phyloP scores from a whole-genome alignment of 2,329 filamentous ascomycete genomes.

The Neopestalotiopsis rosae region DNA sequence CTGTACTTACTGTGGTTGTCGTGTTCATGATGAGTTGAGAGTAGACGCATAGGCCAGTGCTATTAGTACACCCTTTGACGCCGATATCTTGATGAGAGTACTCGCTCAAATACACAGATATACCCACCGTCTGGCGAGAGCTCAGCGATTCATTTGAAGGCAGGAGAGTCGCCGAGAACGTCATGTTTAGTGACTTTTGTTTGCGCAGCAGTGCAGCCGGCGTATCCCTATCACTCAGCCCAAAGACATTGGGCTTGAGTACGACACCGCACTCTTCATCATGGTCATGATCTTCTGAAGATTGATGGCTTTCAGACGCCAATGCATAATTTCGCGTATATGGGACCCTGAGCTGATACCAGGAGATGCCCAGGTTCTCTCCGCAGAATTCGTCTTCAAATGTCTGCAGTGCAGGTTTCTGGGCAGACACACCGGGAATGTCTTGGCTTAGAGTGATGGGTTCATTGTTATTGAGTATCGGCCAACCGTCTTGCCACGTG shows the following conservation, averaged over 20 bases:
- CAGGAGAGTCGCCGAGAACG: constrained; percentile 30
- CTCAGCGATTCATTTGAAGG: constrained; percentile 22
- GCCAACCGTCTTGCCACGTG: constrained; percentile 2
- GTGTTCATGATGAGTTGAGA: constrained; percentile 7
- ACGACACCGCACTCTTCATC: not conserved
- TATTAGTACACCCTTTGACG: constrained; percentile 31
- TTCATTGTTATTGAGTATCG: not conserved
- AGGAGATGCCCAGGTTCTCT: not conserved
- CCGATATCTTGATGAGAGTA: constrained; percentile 34
- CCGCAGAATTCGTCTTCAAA: not conserved
- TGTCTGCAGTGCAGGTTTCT: not conserved
- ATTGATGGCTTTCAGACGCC: not conserved
- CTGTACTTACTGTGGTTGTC: not conserved
- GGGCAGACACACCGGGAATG: not conserved
- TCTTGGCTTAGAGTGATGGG: not conserved
- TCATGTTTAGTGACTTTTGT: constrained; percentile 37
- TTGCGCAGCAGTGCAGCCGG: constrained; percentile 34
- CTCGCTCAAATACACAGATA: constrained; percentile 34
- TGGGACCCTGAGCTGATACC: constrained; percentile 2
- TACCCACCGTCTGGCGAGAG: constrained; percentile 29
- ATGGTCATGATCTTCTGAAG: not conserved
- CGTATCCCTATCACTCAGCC: constrained; percentile 34
- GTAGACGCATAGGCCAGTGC: constrained; percentile 19
- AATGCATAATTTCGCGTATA: constrained; percentile 2
- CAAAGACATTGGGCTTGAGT: constrained; percentile 25